Percentiles rank a stretch among this genome's conserved stretches.
Conservation (phyloP, 495 filamentous ascomycete species). For the Echria macrotheca region DNA sequence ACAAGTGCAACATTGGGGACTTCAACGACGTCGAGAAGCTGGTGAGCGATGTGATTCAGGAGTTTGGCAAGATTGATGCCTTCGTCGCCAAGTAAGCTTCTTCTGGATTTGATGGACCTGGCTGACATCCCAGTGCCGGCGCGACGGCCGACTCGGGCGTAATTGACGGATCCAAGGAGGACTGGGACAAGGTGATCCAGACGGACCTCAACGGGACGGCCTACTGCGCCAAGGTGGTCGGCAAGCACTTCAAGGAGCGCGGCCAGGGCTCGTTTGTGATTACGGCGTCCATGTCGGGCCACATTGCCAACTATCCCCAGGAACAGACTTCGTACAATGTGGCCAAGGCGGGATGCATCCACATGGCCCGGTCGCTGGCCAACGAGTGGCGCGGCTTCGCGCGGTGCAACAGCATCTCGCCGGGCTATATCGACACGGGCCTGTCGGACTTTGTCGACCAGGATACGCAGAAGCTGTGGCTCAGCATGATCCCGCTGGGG, state of each 20-base stretch:
- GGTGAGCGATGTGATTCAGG: conserved; percentile 45
- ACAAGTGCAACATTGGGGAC: conserved; percentile 61
- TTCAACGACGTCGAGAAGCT: conserved; percentile 48
- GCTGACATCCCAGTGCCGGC: conserved; percentile 31
- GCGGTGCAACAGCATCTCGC: conserved; percentile 66
- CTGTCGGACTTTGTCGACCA: conserved; percentile 68
- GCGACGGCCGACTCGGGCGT: conserved; percentile 39
- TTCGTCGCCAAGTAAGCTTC: conserved; percentile 45
- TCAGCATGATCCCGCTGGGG: conserved; percentile 71
- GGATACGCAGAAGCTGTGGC: conserved; percentile 68
- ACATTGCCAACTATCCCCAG: conserved; percentile 73
- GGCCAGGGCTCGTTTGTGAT: conserved; percentile 48
- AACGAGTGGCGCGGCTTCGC: conserved; percentile 79
- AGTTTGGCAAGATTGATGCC: conserved; percentile 51
- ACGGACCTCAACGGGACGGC: conserved; percentile 63
- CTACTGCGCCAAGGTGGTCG: conserved; percentile 56
- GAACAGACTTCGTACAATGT: conserved; percentile 77
- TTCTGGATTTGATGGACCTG: neutral
- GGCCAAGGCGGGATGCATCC: conserved; percentile 59
- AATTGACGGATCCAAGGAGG: conserved; percentile 35
- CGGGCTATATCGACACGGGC: conserved; percentile 76
- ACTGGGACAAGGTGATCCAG: conserved; percentile 52
- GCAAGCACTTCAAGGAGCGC: conserved; percentile 52
- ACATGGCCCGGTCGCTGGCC: conserved; percentile 51
- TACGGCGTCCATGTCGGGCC: conserved; percentile 61